Evolutionary conservation across 1,284 basidiomycete species (phyloP).

Genomic region (Afroboletus lepidellus): DNA sequence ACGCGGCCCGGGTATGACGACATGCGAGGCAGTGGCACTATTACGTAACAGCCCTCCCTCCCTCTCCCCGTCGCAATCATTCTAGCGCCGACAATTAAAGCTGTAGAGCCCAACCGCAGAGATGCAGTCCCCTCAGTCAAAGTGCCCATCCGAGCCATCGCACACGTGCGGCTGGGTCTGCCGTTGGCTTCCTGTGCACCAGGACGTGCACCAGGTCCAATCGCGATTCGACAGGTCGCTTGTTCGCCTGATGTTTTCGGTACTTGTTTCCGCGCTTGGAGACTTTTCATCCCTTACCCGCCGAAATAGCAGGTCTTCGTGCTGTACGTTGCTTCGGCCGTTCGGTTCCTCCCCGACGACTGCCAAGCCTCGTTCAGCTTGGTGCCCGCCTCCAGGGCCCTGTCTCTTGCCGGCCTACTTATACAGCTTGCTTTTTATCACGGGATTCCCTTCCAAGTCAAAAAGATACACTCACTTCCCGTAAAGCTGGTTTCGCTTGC

Average conservation of each 20-base stretch:
- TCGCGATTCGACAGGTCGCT: background rate
- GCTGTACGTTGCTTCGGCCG: background rate
- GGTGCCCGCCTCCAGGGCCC: slow-evolving; percentile 1
- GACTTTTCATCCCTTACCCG: background rate
- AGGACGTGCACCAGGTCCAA: background rate
- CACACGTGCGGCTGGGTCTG: background rate
- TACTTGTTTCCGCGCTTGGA: background rate
- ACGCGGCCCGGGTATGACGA: too few relatives aligned
- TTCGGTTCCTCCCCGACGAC: background rate
- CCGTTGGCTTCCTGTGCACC: background rate
- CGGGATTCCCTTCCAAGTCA: background rate
- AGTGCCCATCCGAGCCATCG: background rate
- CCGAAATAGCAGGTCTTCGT: background rate
- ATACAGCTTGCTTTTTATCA: background rate
- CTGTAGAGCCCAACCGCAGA: too few relatives aligned
- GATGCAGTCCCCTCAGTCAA: background rate
- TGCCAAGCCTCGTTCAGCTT: slow-evolving; percentile 1
- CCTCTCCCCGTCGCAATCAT: too few relatives aligned
- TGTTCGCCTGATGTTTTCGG: slow-evolving; percentile 1
- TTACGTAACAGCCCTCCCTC: too few relatives aligned
- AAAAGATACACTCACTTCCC: background rate
- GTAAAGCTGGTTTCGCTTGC: background rate
- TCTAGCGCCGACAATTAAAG: too few relatives aligned
- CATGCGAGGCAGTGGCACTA: too few relatives aligned
- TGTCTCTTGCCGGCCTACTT: slow-evolving; percentile 2